Evolutionary conservation across 2,329 filamentous ascomycete genomes (phyloP).

Genomic region (Teratosphaeria zuluensis): DNA sequence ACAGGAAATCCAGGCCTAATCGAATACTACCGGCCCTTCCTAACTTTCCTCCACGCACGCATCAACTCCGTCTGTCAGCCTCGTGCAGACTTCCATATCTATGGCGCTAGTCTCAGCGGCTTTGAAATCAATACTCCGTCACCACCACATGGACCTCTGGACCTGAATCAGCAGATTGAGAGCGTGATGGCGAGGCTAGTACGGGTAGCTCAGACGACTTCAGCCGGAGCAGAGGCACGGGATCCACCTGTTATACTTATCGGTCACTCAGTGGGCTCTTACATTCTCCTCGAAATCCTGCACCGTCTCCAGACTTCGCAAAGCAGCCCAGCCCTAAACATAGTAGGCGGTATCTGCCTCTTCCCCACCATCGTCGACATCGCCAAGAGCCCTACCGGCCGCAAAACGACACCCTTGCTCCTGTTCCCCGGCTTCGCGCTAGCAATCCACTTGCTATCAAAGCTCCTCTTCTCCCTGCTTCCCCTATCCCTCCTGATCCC

Average conservation of each 20-base stretch:
- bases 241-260: conserved; percentile 28
- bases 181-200: not conserved
- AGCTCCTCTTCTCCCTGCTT: conserved; percentile 34
- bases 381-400: conserved; percentile 33
- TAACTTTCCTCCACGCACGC: conserved; percentile 43
- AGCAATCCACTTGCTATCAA: conserved; percentile 26
- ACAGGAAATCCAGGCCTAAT: conserved; percentile 70
- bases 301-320: conserved; percentile 10
- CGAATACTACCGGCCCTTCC: conserved; percentile 61
- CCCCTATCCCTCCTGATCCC: conserved; percentile 31
- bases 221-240: conserved; percentile 17
- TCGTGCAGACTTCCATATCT: conserved; percentile 22
- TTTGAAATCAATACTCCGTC: conserved; percentile 30
- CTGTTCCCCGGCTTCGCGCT: conserved; percentile 27
- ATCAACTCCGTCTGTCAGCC: not conserved
- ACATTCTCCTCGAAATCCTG: conserved; percentile 33
- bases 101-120: conserved; percentile 32
- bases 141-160: conserved; percentile 22
- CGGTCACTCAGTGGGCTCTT: conserved; percentile 40
- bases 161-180: conserved; percentile 42
- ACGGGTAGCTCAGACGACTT: not conserved
- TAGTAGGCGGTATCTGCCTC: conserved; percentile 29
- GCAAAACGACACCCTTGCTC: conserved; percentile 21
- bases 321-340: conserved; percentile 2
- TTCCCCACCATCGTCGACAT: conserved; percentile 42